Base-by-base conservation (phyloP, 2,329 filamentous ascomycete species). In the Plectosphaerella cucumerina region DNA sequence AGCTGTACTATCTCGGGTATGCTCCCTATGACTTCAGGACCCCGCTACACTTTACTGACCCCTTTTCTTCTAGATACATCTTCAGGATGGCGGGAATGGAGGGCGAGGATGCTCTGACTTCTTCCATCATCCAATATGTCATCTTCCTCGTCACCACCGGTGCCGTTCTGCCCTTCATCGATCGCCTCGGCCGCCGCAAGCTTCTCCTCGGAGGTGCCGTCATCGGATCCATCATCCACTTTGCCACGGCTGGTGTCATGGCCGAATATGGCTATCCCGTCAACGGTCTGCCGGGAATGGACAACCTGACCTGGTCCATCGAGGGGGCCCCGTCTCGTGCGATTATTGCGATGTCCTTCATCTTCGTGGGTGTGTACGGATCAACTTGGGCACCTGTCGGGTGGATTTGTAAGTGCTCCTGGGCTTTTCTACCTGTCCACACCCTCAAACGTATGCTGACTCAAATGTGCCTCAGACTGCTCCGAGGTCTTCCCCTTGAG, bases 11-110 rank as follows among this genome's bases (percentile, higher is more conserved):
- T 53, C 77, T 85, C 52, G 75, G 39, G 39, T 42, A 42, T 20
- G 39, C 17, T 3, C 3, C 12, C 8, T 8, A 9, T 5, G 26
- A 8, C 35, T 18, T 39, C 35, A 9, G n/a, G 39, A 5, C 39
- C 15, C 12, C 20, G n/a, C n/a, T 18, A 9, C 6, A n/a, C 17
- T 12, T 18, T 9, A 42, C 39, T 42, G n/a, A 42, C 39, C 17
- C 6, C 5, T n/a, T 11, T 42, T 20, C 17, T 15, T 34, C 14
- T 11, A 42, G 39, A 12, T 84, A 83, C 56, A 77, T 84, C 53
- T 84, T 84, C 58, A 68, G 75, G 37, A 83, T 84, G 81, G 80
- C 80, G 11, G 73, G 74, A 37, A 74, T 83, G 60, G 39, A 42
- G 18, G 39, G 18, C 39, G 39, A 42, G 39, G 18, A 18, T 3